phyloP scores from a whole-genome alignment of 257 asterid species.

The Coffea eugenioides region DNA sequence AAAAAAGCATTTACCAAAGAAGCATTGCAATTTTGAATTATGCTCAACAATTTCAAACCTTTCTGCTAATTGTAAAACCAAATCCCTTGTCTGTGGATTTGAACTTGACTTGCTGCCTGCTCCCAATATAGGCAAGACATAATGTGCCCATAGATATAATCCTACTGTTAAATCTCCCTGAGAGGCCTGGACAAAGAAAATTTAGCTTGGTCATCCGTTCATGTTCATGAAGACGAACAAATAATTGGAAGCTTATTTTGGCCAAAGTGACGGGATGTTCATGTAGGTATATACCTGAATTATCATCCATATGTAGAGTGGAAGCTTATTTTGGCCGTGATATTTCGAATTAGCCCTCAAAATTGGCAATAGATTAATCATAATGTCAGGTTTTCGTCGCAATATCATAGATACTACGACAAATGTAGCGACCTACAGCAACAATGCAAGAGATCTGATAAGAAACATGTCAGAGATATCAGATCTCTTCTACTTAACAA shows the following conservation, averaged over 20 bases:
- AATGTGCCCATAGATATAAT: conserved; percentile 70
- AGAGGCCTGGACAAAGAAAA: conserved; percentile 46
- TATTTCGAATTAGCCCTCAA: conserved; percentile 63
- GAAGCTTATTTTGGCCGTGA: conserved; percentile 78
- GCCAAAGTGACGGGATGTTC: neutral
- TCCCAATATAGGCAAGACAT: conserved; percentile 60
- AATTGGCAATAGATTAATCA: conserved; percentile 47
- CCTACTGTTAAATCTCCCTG: conserved; percentile 82
- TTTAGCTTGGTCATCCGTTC: conserved; percentile 14
- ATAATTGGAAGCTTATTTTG: conserved; percentile 6
- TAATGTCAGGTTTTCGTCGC: conserved; percentile 72
- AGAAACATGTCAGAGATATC: too few relatives aligned
- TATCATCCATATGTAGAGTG: conserved; percentile 64
- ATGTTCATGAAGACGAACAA: neutral
- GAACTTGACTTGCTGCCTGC: conserved; percentile 63
- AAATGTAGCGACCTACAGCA: conserved; percentile 74
- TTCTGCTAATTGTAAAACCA: conserved; percentile 78
- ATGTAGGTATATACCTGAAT: conserved; percentile 47
- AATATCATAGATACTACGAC: conserved; percentile 64
- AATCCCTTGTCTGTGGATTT: conserved; percentile 69
- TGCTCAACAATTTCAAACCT: conserved; percentile 39
- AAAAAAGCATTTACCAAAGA: neutral
- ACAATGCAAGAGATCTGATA: neutral
- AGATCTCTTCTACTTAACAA: neutral
- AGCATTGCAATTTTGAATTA: neutral